Evolutionary conservation across 2,329 filamentous ascomycete species (phyloP).

Genomic region (Pseudogymnoascus sp.): DNA sequence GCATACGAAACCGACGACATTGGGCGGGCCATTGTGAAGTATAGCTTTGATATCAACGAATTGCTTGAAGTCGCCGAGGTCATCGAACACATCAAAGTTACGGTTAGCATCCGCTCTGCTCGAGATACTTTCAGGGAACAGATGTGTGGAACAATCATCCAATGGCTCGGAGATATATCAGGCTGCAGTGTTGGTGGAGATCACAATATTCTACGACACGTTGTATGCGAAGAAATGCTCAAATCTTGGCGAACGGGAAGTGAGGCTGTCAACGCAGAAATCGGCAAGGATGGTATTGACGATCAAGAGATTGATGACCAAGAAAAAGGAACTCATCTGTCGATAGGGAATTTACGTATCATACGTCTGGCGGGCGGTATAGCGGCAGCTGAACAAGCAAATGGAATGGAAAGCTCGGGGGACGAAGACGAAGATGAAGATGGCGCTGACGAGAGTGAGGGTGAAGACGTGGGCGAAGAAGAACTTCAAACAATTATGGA

Average conservation of each 20-base stretch:
- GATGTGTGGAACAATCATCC: constrained; percentile 96
- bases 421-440: constrained; percentile 54
- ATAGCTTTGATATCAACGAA: constrained; percentile 60
- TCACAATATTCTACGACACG: constrained; percentile 65
- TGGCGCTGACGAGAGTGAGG: constrained; percentile 35
- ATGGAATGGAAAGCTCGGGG: constrained; percentile 19
- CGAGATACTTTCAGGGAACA: constrained; percentile 94
- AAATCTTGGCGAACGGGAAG: constrained; percentile 83
- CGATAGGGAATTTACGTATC: not conserved
- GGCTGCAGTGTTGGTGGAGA: constrained; percentile 80
- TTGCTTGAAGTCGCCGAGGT: constrained; percentile 73
- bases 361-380: constrained; percentile 7
- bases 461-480: constrained; percentile 24
- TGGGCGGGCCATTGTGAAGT: constrained; percentile 77
- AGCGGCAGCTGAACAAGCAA: constrained; percentile 17
- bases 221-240: constrained; percentile 86
- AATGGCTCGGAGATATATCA: constrained; percentile 90
- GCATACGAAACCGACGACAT: constrained; percentile 86
- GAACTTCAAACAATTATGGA: constrained; percentile 22
- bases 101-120: constrained; percentile 86
- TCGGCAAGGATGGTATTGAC: constrained; percentile 71
- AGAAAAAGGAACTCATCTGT: constrained; percentile 9
- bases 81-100: constrained; percentile 92
- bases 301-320: constrained; percentile 57
- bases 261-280: constrained; percentile 66